phyloP scores from a whole-genome alignment of 2,329 filamentous ascomycete species.

The Colletotrichum echinochloae region DNA sequence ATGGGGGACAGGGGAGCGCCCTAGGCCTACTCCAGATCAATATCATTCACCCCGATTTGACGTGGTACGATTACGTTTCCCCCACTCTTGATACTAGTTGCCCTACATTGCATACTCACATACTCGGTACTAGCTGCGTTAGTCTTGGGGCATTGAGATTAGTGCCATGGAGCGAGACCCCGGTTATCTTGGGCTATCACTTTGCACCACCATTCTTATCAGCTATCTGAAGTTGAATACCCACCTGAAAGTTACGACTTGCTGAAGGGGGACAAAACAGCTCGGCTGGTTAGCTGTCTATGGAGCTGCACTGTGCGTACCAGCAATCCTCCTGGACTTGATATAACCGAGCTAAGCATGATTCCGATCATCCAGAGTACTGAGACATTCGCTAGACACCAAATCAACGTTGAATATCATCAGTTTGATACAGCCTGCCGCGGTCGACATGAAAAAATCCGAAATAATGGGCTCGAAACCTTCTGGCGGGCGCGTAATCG shows the following conservation, averaged over 20 bases:
- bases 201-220: neutral
- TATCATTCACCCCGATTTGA: neutral
- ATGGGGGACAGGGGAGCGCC: no score
- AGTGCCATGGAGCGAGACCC: neutral
- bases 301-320: neutral
- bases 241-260: neutral
- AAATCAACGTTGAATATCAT: neutral
- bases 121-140: neutral
- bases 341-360: neutral
- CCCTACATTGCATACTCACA: no score
- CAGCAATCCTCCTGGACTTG: neutral
- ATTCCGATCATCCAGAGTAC: neutral
- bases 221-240: neutral
- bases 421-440: neutral
- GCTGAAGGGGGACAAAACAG: neutral
- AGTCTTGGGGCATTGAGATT: neutral
- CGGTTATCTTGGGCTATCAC: neutral
- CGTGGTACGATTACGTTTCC: neutral
- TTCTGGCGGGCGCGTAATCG: neutral
- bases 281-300: neutral
- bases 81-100: neutral
- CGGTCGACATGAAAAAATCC: neutral
- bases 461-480: neutral
- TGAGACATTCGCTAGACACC: accelerated
- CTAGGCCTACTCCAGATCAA: neutral